Conservation (phyloP, 345 rosid species). For the Eucalyptus polyanthemos region DNA sequence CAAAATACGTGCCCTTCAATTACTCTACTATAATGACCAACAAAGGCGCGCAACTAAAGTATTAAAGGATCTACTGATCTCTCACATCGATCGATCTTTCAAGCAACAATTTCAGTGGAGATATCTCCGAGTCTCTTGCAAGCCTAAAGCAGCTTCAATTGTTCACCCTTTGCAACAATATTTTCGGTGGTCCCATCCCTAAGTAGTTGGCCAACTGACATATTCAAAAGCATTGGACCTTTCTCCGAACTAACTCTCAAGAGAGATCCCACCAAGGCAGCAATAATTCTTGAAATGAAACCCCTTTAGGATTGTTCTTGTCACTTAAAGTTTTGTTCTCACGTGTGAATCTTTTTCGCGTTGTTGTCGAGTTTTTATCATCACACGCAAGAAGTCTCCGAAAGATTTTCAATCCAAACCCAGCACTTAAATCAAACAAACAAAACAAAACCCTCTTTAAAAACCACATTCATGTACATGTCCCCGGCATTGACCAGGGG, state of each 20-base stretch:
- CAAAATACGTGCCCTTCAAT: neutral
- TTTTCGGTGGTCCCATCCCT: neutral
- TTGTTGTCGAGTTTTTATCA: neutral
- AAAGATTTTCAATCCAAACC: neutral
- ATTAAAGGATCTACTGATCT: neutral
- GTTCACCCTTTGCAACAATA: neutral
- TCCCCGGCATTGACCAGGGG: neutral
- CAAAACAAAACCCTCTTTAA: too few relatives aligned
- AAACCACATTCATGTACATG: neutral
- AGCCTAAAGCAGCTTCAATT: neutral
- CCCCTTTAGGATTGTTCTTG: neutral
- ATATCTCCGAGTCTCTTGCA: neutral
- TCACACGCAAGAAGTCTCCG: neutral
- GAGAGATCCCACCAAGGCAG: neutral
- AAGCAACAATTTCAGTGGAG: too few relatives aligned
- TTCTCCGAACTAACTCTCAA: neutral
- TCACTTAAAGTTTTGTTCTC: neutral
- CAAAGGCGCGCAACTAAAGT: neutral
- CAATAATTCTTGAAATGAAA: neutral
- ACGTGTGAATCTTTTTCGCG: neutral
- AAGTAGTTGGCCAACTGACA: neutral
- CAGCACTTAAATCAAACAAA: neutral
- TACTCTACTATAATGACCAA: neutral
- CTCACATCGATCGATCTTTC: neutral
- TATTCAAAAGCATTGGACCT: neutral